phyloP scores from a whole-genome alignment of 805 yeast genomes.

The Teunomyces stri region DNA sequence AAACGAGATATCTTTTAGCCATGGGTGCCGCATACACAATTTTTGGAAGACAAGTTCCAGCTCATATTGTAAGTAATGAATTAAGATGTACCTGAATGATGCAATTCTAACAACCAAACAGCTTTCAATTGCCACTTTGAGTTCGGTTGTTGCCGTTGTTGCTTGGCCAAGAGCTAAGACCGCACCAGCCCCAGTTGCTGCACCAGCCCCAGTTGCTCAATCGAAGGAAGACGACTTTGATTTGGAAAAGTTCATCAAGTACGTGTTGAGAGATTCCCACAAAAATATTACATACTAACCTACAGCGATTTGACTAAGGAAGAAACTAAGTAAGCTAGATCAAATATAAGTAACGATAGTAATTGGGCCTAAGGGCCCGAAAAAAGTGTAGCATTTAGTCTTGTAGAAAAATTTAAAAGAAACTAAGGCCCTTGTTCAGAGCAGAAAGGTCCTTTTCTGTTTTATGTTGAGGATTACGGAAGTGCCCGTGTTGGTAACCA shows the following conservation, averaged over 20 bases:
- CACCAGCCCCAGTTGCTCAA: conserved; percentile 19
- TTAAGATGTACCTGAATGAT: background rate
- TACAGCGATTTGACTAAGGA: conserved; percentile 42
- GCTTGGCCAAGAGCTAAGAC: conserved; percentile 36
- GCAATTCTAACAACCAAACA: conserved; percentile 15
- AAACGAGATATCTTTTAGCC: conserved; percentile 3
- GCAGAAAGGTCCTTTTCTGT: no score
- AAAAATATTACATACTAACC: conserved; percentile 9
- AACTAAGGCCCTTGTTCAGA: no score
- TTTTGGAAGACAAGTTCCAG: conserved; percentile 45
- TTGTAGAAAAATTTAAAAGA: no score
- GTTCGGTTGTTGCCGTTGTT: conserved; percentile 35
- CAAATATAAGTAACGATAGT: background rate
- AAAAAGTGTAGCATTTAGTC: no score
- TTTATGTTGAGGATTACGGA: no score
- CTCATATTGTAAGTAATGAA: conserved; percentile 38
- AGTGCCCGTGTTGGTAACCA: no score
- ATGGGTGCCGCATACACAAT: conserved; percentile 45
- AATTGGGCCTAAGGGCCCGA: no score
- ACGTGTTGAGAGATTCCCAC: conserved; percentile 20
- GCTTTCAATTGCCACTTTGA: conserved; percentile 43
- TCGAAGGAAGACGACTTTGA: conserved; percentile 42
- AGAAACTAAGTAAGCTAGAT: conserved; percentile 30
- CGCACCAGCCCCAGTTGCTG: conserved; percentile 19
- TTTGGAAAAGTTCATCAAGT: conserved; percentile 42